Evolutionary conservation across 352 stramenopile genomes (phyloP), one percentile per base, ranked within the genome.

Genomic region (Globisporangium middletonii): DNA sequence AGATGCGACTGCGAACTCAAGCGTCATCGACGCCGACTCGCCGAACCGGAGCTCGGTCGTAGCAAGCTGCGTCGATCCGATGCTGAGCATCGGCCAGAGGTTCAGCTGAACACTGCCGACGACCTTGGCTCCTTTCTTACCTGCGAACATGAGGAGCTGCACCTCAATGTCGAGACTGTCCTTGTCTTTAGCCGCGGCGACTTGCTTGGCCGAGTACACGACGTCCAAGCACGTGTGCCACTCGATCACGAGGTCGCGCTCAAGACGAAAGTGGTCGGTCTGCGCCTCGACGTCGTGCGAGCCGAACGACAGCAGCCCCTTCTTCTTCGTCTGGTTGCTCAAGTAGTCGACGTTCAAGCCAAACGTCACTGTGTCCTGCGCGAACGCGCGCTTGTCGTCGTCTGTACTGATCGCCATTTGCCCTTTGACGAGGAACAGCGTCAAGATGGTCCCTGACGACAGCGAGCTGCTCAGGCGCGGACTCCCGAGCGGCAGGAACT

Each of bases 41-140:
- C 71, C 67, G 26, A 79, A 66, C 12, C 58, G 35, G 19, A 79
- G 62, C 13, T 30, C 55, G n/a, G 63, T 43, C 41, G 43, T 46
- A 23, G 47, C 33, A 2, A 62, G 27, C 2, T 37, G 30, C 2
- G 37, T 12, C 2, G 2, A 43, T 19, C 13, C 26, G 33, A 19
- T 61, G n/a, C 35, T 53, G 30, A 68, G 15, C 2, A 65, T 43
- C 7, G 16, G 8, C 62, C 62, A 74, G 13, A 59, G 28, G 23
- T 73, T 68, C n/a, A 75, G 30, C n/a, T 72, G 65, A 27, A 62
- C 41, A 46, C 56, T 76, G 47, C 71, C 68, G n/a, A 79, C 58
- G 3, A 16, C 8, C 43, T 66, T 66, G 6, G 62, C 9, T 15
- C 52, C 28, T 13, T 55, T 53, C 18, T 66, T 74, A 0, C 63